phyloP scores from a whole-genome alignment of 1,284 basidiomycete species.

The Cutaneotrichosporon arboriforme region DNA sequence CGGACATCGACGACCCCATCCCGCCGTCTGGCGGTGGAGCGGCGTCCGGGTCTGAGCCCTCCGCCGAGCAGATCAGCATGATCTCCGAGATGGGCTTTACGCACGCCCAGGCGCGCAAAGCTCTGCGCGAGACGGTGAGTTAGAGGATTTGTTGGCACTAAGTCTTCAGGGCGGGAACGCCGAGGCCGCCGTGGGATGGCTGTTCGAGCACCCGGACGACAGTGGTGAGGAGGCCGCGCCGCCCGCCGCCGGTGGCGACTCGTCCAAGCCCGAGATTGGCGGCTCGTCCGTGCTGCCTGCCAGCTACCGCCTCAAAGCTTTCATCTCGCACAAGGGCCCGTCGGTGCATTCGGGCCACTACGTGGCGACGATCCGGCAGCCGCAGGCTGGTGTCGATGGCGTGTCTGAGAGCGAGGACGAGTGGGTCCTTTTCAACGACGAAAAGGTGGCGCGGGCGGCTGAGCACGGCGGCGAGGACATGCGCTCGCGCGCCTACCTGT shows the following conservation, averaged over 20 bases:
- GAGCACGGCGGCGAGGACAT: conserved; percentile 55
- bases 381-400: conserved; percentile 28
- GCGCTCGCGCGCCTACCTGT: conserved; percentile 79
- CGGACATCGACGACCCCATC: conserved; percentile 88
- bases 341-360: conserved; percentile 94
- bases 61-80: conserved; percentile 63
- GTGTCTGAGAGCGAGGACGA: conserved; percentile 49
- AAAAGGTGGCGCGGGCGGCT: conserved; percentile 87
- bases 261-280: conserved; percentile 35
- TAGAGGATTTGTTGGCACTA: background rate
- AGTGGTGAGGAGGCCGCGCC: conserved; percentile 55
- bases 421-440: conserved; percentile 92
- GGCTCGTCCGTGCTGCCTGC: conserved; percentile 65
- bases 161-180: conserved; percentile 59
- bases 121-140: conserved; percentile 75
- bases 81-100: conserved; percentile 94
- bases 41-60: conserved; percentile 53
- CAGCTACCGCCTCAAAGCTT: conserved; percentile 74
- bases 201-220: conserved; percentile 93
- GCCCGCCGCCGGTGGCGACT: background rate
- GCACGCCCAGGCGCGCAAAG: conserved; percentile 74
- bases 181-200: conserved; percentile 89
- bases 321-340: conserved; percentile 95
- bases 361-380: conserved; percentile 44
- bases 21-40: conserved; percentile 37